These are phyloP conservation scores for barrel medic (Medicago truncatula) DNA, from an alignment of 306 rosid species.

Conservation along the genomic window DNA sequence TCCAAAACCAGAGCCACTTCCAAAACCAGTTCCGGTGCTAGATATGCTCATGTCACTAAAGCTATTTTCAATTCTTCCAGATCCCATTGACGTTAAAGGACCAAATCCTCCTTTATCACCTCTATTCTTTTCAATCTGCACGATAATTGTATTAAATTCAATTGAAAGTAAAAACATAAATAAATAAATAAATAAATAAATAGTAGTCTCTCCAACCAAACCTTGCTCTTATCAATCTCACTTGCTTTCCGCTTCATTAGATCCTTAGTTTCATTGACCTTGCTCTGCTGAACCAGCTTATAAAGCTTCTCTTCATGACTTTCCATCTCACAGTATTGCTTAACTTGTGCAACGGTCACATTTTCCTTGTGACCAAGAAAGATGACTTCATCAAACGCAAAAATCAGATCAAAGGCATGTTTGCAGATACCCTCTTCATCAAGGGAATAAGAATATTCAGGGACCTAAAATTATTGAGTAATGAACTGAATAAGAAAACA, in stretches of 20 bases:
- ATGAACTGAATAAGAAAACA: constrained; percentile 31
- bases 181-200: too few relatives aligned
- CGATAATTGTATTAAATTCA: constrained; percentile 30
- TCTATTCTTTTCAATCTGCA: constrained; percentile 91
- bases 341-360: constrained; percentile 86
- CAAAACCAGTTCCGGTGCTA: constrained; percentile 83
- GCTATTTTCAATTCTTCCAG: constrained; percentile 88
- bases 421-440: constrained; percentile 93
- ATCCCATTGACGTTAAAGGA: constrained; percentile 82
- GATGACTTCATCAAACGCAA: constrained; percentile 96
- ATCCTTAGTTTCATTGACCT: constrained; percentile 96
- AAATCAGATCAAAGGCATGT: constrained; percentile 89
- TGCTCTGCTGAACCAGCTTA: constrained; percentile 90
- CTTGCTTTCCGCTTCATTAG: constrained; percentile 95
- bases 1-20: constrained; percentile 90
- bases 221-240: constrained; percentile 99
- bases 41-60: constrained; percentile 80
- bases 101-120: constrained; percentile 88
- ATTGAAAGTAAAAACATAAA: neutral
- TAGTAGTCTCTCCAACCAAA: constrained; percentile 47
- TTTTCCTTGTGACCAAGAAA: constrained; percentile 95
- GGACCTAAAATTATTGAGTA: constrained; percentile 78
- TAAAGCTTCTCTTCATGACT: constrained; percentile 98
- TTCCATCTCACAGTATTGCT: constrained; percentile 95
- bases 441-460: constrained; percentile 84